phyloP scores from a whole-genome alignment of 2,329 filamentous ascomycete genomes.

The Zymoseptoria ardabiliae region DNA sequence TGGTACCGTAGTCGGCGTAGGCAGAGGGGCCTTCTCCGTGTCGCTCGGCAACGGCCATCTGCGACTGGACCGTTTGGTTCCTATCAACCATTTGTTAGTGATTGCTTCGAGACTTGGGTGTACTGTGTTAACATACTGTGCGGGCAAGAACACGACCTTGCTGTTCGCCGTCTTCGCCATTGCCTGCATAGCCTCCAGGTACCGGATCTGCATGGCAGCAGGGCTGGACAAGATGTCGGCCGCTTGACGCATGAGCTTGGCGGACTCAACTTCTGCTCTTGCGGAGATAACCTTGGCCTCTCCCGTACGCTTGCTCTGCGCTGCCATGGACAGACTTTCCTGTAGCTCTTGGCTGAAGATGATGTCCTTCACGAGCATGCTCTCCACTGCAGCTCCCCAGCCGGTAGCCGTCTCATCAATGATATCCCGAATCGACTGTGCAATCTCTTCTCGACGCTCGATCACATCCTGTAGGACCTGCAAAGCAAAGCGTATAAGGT shows the following conservation, averaged over 20 bases:
- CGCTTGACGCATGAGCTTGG: conserved; percentile 83
- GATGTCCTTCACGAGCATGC: conserved; percentile 99
- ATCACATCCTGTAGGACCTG: conserved; percentile 90
- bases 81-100: neutral
- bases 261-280: conserved; percentile 90
- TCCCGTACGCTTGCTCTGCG: conserved; percentile 95
- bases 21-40: conserved; percentile 51
- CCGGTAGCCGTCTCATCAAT: conserved; percentile 90
- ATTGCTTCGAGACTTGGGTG: neutral
- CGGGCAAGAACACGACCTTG: conserved; percentile 78
- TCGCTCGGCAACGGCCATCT: conserved; percentile 44
- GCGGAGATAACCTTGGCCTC: conserved; percentile 98
- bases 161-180: conserved; percentile 92
- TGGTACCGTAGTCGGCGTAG: conserved; percentile 30
- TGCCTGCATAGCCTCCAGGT: conserved; percentile 96
- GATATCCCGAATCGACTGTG: conserved; percentile 89
- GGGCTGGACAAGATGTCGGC: conserved; percentile 88
- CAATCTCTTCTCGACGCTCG: conserved; percentile 94
- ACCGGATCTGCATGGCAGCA: conserved; percentile 96
- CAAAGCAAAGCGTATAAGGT: too few species aligned
- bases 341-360: conserved; percentile 94
- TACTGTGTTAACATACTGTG: conserved; percentile 29
- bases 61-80: conserved; percentile 50
- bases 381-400: conserved; percentile 95
- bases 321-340: conserved; percentile 94